Percentiles rank a stretch among this genome's conserved stretches.
These are phyloP conservation scores for Backusella parvicylindrica DNA, from an alignment of 192 early-diverging fungal species.

Conservation along the genomic window DNA sequence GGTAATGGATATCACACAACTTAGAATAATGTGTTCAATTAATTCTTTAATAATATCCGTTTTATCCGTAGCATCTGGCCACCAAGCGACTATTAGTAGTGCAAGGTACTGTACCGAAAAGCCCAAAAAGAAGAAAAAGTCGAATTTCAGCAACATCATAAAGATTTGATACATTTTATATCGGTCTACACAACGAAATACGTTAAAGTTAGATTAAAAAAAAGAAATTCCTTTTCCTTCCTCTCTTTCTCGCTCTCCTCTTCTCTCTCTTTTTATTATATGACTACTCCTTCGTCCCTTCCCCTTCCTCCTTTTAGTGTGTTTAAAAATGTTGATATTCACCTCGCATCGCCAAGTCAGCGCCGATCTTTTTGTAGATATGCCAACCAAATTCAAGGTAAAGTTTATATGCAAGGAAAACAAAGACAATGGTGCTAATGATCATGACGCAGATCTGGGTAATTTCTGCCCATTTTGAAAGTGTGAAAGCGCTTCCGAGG, in stretches of 20 bases:
- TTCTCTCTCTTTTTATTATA: not conserved
- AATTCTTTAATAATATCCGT: slow-evolving; percentile 19
- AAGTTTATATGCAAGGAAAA: slow-evolving; percentile 55
- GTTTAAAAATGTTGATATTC: slow-evolving; percentile 6
- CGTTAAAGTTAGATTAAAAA: not conserved
- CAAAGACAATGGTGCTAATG: slow-evolving; percentile 45
- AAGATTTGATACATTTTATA: slow-evolving; percentile 80
- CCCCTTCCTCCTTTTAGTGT: not conserved
- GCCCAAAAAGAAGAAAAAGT: slow-evolving; percentile 76
- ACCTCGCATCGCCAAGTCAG: slow-evolving; percentile 71
- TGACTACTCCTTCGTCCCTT: not conserved
- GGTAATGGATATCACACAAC: slow-evolving; percentile 40
- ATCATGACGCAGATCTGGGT: slow-evolving; percentile 56
- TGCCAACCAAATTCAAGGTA: slow-evolving; percentile 85
- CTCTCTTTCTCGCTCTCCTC: not conserved
- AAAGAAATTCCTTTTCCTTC: not conserved
- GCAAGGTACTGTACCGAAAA: slow-evolving; percentile 75
- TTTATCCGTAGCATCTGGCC: slow-evolving; percentile 12
- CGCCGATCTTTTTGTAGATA: slow-evolving; percentile 82
- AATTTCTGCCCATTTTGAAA: slow-evolving; percentile 41
- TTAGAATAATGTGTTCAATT: slow-evolving; percentile 45
- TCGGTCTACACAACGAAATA: slow-evolving; percentile 39
- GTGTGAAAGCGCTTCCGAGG: slow-evolving; percentile 19
- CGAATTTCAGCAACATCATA: slow-evolving; percentile 78
- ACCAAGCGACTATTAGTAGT: slow-evolving; percentile 51